A percentile compares a stretch with the other conserved stretches of the same genome.
phyloP scores from a whole-genome alignment of 164 flowering plant species.

The Tetracentron sinense region DNA sequence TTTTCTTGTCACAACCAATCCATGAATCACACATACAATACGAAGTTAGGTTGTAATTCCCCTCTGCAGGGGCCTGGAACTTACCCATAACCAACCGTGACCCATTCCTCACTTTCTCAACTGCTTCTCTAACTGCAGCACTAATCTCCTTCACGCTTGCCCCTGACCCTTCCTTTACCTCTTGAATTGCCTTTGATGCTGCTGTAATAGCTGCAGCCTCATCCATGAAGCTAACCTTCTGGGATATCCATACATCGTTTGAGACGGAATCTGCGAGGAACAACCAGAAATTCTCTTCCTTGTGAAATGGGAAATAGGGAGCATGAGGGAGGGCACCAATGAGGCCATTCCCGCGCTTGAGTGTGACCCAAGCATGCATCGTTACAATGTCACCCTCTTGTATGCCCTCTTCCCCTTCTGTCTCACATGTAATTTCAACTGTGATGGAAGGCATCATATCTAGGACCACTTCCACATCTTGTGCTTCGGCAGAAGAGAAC shows the following conservation, averaged over 20 bases:
- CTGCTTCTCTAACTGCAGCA: conserved; percentile 47
- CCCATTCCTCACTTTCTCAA: conserved; percentile 50
- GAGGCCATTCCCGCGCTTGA: conserved; percentile 52
- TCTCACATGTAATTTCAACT: conserved; percentile 54
- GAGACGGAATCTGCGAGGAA: conserved; percentile 54
- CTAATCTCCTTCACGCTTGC: conserved; percentile 40
- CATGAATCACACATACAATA: conserved; percentile 61
- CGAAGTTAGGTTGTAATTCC: conserved; percentile 53
- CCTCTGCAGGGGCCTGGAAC: conserved; percentile 58
- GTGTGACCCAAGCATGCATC: conserved; percentile 62
- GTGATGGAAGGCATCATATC: conserved; percentile 65
- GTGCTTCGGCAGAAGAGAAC: conserved; percentile 40
- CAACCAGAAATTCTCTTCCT: conserved; percentile 70
- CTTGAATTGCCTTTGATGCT: conserved; percentile 57
- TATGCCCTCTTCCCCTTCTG: conserved; percentile 78
- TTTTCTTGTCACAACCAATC: conserved; percentile 65
- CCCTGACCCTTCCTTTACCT: conserved; percentile 55
- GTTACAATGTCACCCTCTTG: conserved; percentile 82
- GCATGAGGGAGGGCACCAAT: conserved; percentile 66
- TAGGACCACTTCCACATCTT: conserved; percentile 61
- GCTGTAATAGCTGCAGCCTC: conserved; percentile 54
- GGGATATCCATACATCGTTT: conserved; percentile 62
- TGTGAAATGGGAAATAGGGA: conserved; percentile 63
- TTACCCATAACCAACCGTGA: conserved; percentile 59
- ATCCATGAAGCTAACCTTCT: conserved; percentile 60